A percentile compares a stretch with the other conserved stretches of the same genome.
Evolutionary conservation across 495 filamentous ascomycete species (phyloP).

Genomic region (Elasticomyces elasticus): DNA sequence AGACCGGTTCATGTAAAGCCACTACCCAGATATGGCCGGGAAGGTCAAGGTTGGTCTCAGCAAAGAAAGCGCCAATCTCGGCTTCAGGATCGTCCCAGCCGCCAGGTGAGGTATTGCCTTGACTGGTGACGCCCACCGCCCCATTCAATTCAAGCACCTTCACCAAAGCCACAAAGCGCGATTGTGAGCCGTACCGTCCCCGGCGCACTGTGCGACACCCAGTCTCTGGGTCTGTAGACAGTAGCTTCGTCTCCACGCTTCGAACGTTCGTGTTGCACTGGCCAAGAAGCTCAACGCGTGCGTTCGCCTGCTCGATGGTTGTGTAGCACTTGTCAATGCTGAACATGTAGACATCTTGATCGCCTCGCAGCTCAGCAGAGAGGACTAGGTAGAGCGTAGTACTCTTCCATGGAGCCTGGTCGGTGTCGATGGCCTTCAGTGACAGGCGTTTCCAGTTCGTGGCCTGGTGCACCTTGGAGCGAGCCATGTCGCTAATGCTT

Average conservation of each 20-base stretch:
- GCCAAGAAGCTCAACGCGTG: constrained; percentile 6
- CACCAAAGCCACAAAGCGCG: constrained; percentile 2
- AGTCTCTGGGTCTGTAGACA: neutral
- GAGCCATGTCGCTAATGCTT: neutral
- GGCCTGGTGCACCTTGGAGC: neutral
- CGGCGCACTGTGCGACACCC: neutral
- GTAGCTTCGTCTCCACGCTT: constrained; percentile 3
- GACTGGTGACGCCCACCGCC: neutral
- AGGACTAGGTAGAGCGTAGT: constrained; percentile 5
- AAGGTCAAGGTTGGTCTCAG: constrained; percentile 1
- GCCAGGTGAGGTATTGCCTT: neutral
- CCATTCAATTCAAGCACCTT: constrained; percentile 5
- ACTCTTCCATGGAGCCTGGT: neutral
- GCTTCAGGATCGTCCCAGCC: neutral
- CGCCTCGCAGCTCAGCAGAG: constrained; percentile 5
- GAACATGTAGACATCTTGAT: constrained; percentile 12
- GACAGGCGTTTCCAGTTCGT: neutral
- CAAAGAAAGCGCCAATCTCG: neutral
- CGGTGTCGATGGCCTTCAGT: neutral
- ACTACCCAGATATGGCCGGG: constrained; percentile 11
- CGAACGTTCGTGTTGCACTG: constrained; percentile 1
- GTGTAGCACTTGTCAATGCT: constrained; percentile 12
- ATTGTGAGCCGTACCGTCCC: neutral
- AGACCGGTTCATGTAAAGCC: constrained; percentile 5
- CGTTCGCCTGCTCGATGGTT: constrained; percentile 6